A percentile compares a stretch with the other conserved stretches of the same genome.
phyloP scores from a whole-genome alignment of 2,329 filamentous ascomycete species.

The Stenocarpella maydis region DNA sequence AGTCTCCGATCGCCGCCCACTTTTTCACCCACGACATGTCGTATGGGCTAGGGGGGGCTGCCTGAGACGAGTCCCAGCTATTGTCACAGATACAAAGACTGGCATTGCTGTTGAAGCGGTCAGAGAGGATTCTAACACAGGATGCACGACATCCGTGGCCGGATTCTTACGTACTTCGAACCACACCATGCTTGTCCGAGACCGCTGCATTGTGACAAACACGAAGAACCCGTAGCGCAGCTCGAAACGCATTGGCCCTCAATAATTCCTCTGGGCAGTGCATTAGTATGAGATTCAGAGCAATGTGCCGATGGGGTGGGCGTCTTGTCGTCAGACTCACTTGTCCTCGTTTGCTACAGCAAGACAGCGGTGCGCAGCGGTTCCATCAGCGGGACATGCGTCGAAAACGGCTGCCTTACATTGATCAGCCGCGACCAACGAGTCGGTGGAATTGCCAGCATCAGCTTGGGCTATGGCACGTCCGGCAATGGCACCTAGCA shows the following conservation, averaged over 20 bases:
- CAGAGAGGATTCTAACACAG: background rate
- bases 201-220: background rate
- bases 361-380: constrained; percentile 2
- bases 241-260: background rate
- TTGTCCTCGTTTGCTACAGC: constrained; percentile 4
- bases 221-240: background rate
- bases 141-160: background rate
- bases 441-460: background rate
- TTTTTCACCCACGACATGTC: constrained; percentile 6
- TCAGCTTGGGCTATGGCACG: background rate
- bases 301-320: background rate
- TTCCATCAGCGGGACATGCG: constrained; percentile 6
- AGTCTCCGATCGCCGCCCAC: constrained; percentile 14
- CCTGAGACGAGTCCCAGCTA: background rate
- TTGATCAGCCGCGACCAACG: background rate
- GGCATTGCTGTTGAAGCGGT: background rate
- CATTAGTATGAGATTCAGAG: background rate
- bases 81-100: constrained; percentile 9
- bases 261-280: background rate
- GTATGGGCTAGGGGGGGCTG: background rate
- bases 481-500: constrained; percentile 3
- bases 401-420: background rate
- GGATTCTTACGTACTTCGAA: background rate
- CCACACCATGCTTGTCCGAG: constrained; percentile 6
- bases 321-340: background rate